Conservation (phyloP, 2,329 filamentous ascomycete genomes). For the Alternaria sp. region DNA sequence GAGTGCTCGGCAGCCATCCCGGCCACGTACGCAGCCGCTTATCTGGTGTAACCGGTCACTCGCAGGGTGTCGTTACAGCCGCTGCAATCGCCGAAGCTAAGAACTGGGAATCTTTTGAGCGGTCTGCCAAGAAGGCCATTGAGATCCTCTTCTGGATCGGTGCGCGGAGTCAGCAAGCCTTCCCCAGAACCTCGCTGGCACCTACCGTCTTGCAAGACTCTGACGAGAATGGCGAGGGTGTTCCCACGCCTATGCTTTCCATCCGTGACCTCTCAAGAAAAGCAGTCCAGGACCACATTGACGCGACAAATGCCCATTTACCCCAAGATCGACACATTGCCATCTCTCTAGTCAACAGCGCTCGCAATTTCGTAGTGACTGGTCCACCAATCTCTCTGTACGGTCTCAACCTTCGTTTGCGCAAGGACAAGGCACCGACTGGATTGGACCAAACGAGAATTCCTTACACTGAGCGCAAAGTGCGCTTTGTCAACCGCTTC, state of each 20-base stretch:
- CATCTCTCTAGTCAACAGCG: conserved; percentile 95
- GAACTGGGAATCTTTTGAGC: conserved; percentile 90
- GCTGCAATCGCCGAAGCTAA: conserved; percentile 88
- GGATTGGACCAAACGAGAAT: conserved; percentile 94
- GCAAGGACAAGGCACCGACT: conserved; percentile 97
- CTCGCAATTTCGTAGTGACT: conserved; percentile 94
- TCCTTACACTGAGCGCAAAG: conserved; percentile 92
- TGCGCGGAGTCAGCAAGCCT: conserved; percentile 94
- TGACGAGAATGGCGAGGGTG: conserved; percentile 91
- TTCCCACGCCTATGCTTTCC: conserved; percentile 95
- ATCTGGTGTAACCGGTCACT: conserved; percentile 91
- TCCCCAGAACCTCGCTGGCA: conserved; percentile 91
- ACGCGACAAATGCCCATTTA: conserved; percentile 95
- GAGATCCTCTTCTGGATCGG: conserved; percentile 99
- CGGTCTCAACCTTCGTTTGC: conserved; percentile 90
- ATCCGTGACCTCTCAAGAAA: conserved; percentile 89
- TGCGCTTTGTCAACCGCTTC: conserved; percentile 96
- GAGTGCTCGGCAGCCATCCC: conserved; percentile 86
- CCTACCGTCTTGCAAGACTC: conserved; percentile 92
- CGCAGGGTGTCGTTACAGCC: conserved; percentile 93
- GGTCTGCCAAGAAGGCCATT: conserved; percentile 78
- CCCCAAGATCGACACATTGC: conserved; percentile 90
- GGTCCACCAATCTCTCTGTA: conserved; percentile 95
- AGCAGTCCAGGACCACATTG: conserved; percentile 94
- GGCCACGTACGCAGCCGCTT: conserved; percentile 86